Conservation (phyloP, 371 early-diverging fungal species). For the Mortierella sp. region DNA sequence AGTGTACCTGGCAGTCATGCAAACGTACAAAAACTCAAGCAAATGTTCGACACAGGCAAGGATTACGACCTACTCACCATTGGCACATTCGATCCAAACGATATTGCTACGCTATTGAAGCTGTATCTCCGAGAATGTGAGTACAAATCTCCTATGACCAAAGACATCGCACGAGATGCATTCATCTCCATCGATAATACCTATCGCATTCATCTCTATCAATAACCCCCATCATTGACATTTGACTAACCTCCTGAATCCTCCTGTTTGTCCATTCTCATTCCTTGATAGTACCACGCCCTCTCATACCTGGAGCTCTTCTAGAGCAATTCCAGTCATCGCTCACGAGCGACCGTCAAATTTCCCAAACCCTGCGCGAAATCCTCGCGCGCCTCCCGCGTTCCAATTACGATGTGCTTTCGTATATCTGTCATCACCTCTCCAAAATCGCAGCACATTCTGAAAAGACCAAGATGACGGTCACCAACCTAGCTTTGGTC, state of each 20-base stretch:
- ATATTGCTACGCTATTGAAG: slow-evolving; percentile 53
- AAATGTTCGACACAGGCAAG: slow-evolving; percentile 48
- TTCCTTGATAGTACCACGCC: slow-evolving; percentile 32
- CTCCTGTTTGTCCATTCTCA: neutral
- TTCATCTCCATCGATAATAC: no score
- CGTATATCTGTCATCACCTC: slow-evolving; percentile 45
- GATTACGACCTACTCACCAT: slow-evolving; percentile 41
- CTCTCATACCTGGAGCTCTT: slow-evolving; percentile 27
- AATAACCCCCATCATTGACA: no score
- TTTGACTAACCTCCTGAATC: no score
- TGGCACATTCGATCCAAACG: slow-evolving; percentile 42
- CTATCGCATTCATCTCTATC: no score
- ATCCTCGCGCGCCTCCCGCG: slow-evolving; percentile 42
- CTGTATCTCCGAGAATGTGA: slow-evolving; percentile 52
- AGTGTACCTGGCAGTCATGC: slow-evolving; percentile 52
- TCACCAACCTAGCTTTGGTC: slow-evolving; percentile 46
- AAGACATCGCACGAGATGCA: no score
- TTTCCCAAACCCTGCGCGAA: slow-evolving; percentile 42
- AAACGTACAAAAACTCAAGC: slow-evolving; percentile 47
- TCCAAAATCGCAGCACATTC: slow-evolving; percentile 48
- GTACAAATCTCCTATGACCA: no score
- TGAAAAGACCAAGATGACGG: slow-evolving; percentile 49
- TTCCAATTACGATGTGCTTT: slow-evolving; percentile 34
- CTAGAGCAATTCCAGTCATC: slow-evolving; percentile 45
- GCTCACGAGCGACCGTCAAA: slow-evolving; percentile 44